Evolutionary conservation across 306 rosid species (phyloP), one percentile per base, ranked within the genome.

Genomic region (Vigna radiata): DNA sequence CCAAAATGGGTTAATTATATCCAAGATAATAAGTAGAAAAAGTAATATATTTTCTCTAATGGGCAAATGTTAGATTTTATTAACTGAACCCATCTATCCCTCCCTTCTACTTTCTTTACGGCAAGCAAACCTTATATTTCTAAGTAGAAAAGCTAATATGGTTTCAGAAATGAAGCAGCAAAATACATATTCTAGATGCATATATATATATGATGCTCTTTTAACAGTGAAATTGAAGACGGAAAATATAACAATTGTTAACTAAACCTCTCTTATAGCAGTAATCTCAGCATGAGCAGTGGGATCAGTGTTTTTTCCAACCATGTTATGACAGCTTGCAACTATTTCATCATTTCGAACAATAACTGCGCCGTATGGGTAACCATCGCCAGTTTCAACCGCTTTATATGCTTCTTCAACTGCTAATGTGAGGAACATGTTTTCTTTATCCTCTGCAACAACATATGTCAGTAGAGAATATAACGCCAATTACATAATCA

Each of bases 221-320:
- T 66, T 11, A 39, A 72, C 14, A n/a, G 67, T 44, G 65, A 16
- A 39, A 46, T 8, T 33, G 21, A 37, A 61, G 41, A 44, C 16
- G 46, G 62, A 76, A 75, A 68, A 8, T 46, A 63, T 2, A 71
- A 9, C 14, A 29, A 52, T 46, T 31, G 66, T 11, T 16, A 52
- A 74, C 56, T 53, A 25, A 69, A 93, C 97, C 96, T 93, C 91
- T 87, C 97, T 82, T 75, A 93, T 81, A 27, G 97, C 94, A 60
- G 87, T 86, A 83, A 89, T 87, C 83, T 93, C 96, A 16, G 97
- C 97, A 76, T 93, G 97, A 7, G 94, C 96, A 41, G 90, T 93
- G 8, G 96, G 94, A 75, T 93, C 97, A 56, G 87, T 89, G 82
- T 90, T 75, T 47, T 71, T 86, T 46, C 84, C 71, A 78, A 90